These are phyloP conservation scores for Xylaria sp. DNA, from an alignment of 2,329 filamentous ascomycete genomes.

Conservation along the genomic window DNA sequence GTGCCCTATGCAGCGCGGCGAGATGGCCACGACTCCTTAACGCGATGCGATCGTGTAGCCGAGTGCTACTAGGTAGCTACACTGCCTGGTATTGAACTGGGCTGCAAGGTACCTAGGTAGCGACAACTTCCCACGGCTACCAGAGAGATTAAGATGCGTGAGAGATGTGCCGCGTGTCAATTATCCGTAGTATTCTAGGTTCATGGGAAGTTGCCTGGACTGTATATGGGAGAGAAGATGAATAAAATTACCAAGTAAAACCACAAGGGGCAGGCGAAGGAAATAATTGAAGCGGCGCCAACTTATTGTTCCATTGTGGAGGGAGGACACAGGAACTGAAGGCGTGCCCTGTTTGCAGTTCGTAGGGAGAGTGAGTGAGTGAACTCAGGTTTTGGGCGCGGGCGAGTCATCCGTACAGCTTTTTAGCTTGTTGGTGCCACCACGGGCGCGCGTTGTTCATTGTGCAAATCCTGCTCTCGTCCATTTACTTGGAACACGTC, in stretches of 20 bases:
- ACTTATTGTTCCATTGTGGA: constrained; percentile 30
- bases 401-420: constrained; percentile 30
- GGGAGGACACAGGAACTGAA: constrained; percentile 12
- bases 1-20: too few species aligned
- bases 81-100: background rate
- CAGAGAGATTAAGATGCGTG: background rate
- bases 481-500: constrained; percentile 4
- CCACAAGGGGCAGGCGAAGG: background rate
- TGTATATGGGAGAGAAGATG: background rate
- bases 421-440: constrained; percentile 24
- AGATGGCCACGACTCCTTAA: background rate
- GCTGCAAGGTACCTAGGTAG: background rate
- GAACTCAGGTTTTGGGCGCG: constrained; percentile 23
- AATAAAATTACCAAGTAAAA: constrained; percentile 13
- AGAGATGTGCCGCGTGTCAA: constrained; percentile 4
- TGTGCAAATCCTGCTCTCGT: constrained; percentile 21
- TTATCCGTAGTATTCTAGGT: background rate
- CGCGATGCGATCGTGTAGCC: background rate
- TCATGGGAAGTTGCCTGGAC: background rate
- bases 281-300: background rate
- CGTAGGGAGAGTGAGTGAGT: constrained; percentile 14
- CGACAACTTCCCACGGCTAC: background rate
- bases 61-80: background rate
- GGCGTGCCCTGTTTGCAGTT: constrained; percentile 24
- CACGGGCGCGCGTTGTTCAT: constrained; percentile 13